Percentiles rank a stretch among this genome's conserved stretches.
phyloP scores from a whole-genome alignment of 2,329 filamentous ascomycete genomes.

The Shiraia bambusicola region DNA sequence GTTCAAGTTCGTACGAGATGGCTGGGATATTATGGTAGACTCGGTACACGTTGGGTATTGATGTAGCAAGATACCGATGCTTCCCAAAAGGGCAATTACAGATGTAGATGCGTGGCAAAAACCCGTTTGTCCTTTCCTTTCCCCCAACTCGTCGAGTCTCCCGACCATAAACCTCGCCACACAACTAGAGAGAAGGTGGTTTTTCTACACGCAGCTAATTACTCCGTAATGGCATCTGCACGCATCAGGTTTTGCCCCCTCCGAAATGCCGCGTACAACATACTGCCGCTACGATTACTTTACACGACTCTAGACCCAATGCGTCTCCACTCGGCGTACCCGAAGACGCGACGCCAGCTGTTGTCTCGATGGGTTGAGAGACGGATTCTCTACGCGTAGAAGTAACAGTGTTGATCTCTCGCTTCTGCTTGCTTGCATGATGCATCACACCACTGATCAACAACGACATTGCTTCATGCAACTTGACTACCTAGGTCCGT shows the following conservation, averaged over 20 bases:
- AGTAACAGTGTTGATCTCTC: slow-evolving; percentile 4
- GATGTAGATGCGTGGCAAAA: slow-evolving; percentile 21
- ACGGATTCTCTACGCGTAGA: slow-evolving; percentile 6
- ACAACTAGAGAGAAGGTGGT: not conserved
- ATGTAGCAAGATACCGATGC: slow-evolving; percentile 6
- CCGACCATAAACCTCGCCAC: slow-evolving; percentile 9
- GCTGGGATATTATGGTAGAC: too few relatives aligned
- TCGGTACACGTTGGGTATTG: too few relatives aligned
- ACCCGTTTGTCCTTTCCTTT: slow-evolving; percentile 9
- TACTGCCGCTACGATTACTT: not conserved
- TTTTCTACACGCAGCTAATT: not conserved
- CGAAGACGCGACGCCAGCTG: slow-evolving; percentile 8
- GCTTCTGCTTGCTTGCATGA: slow-evolving; percentile 3
- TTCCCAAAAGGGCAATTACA: slow-evolving; percentile 12
- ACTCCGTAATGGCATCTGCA: too few relatives aligned
- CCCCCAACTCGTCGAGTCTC: too few relatives aligned
- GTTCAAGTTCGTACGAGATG: too few relatives aligned
- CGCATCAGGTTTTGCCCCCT: slow-evolving; percentile 17
- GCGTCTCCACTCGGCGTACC: slow-evolving; percentile 15
- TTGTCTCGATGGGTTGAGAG: slow-evolving; percentile 2
- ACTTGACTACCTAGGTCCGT: too few relatives aligned
- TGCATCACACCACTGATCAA: slow-evolving; percentile 6
- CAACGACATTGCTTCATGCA: slow-evolving; percentile 3
- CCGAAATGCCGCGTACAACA: not conserved
- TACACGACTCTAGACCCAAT: slow-evolving; percentile 8